phyloP scores from a whole-genome alignment of 139 green algal genomes.

The Gonium pectorale region DNA sequence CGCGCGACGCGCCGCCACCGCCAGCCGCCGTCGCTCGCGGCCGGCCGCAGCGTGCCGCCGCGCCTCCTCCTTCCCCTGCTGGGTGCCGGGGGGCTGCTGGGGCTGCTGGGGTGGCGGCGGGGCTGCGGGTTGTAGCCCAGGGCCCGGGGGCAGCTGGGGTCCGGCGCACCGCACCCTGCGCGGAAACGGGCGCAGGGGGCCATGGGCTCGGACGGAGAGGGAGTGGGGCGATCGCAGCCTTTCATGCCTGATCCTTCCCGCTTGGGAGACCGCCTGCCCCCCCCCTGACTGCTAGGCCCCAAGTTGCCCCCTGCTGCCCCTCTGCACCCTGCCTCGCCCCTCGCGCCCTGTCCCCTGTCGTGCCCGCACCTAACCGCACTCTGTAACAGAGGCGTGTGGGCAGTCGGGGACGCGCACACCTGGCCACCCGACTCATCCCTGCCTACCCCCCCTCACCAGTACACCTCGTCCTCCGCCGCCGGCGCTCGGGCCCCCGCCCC shows the following conservation, averaged over 20 bases:
- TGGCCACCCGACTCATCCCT: neutral
- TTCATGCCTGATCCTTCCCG: no score
- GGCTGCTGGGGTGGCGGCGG: neutral
- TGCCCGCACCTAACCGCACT: neutral
- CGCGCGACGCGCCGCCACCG: neutral
- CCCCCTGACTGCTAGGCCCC: no score
- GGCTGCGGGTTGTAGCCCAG: neutral
- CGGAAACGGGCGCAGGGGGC: neutral
- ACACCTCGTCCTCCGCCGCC: neutral
- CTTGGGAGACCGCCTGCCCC: no score
- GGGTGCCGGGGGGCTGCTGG: neutral
- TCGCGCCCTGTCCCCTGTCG: no score
- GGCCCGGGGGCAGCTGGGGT: neutral
- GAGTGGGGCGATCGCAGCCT: no score
- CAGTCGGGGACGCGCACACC: neutral
- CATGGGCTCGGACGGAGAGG: neutral
- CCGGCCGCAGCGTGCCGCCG: neutral
- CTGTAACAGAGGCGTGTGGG: neutral
- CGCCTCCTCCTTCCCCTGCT: neutral
- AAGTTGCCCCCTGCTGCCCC: no score
- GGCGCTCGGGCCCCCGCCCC: neutral
- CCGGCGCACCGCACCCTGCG: neutral
- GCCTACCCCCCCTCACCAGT: slow-evolving; percentile 13
- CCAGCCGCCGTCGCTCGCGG: neutral
- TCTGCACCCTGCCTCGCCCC: no score